Evolutionary conservation across 23 red algal species (phyloP), one percentile per base, ranked within the genome.

Genomic region (Gracilaria caudata): DNA sequence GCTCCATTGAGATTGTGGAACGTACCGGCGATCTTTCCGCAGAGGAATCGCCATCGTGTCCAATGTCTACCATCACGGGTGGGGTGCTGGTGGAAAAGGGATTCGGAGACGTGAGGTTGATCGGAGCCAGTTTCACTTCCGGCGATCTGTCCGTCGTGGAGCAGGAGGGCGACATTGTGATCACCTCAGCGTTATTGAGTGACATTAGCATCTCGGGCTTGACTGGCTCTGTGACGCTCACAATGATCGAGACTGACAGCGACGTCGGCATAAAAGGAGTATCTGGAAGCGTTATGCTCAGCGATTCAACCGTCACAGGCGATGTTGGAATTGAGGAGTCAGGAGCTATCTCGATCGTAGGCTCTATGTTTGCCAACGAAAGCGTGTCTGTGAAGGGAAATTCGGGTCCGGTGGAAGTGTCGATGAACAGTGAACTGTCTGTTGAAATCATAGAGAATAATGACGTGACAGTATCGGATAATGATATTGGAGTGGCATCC

Each of bases 101-200:
- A 26, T 56, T 8, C 4, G 75, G 75, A 41, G 75, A 47, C 37
- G 75, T 55, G 39, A 47, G 32, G 39, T 33, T 79, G 35, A 34
- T 56, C 21, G 75, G 75, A 21, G 53, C 46, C 16, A 79, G 17
- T 10, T 34, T 79, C 28, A 34, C 75, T 2, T 56, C 46, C 12
- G 75, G 75, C 30, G 75, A 79, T 79, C 14, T 79, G 5, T 79
- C 53, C 20, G 28, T 79, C 47, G 75, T 51, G 14, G 75, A 79
- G 20, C 75, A 79, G 21, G 56, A 5, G 1, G 75, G 75, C 19
- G 75, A 79, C 30, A 46, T 79, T 3, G 20, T 55, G 11, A 79
- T 79, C 28, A 79, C 75, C 7, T 79, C 75, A 54, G 46, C 75
- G n/a, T 20, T 79, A 23, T 21, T 79, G 53, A 56, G 46, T 23